Evolutionary conservation across 768 basidiomycete genomes (phyloP), one percentile per base, ranked within the genome.

Genomic region (Obba rivulosa): DNA sequence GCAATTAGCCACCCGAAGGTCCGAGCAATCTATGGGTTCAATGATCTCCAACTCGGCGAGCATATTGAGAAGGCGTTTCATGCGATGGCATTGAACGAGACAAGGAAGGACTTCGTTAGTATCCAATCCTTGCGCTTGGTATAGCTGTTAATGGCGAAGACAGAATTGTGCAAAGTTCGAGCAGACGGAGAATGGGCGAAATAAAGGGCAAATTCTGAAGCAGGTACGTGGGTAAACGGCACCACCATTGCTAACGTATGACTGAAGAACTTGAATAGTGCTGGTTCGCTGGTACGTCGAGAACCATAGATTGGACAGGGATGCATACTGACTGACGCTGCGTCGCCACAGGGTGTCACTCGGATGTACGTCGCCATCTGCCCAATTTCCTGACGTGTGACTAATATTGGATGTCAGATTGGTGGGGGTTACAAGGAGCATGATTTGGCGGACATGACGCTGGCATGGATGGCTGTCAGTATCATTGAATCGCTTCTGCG

Each of bases 341-440:
- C 21, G 20, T 20, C 9, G 17, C 24, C 41, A 7, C 13, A 56
- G 57, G 53, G n/a, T 62, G 46, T 55, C 70, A 69, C 43, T 57
- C 61, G 13, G 68, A 68, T 46, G 67, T 67, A 49, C 37, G 60
- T 25, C 41, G 61, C 59, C 42, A 11, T 55, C 51, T 28, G 51
- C 47, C 43, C 34, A n/a, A 0, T 10, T 8, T 9, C n/a, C 24
- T n/a, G 23, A 5, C 4, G 36, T 16, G 14, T 9, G 18, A 18
- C 17, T n/a, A 24, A 1, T 18, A n/a, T 43, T 14, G 41, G 38
- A 11, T 17, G 25, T 24, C 35, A 87, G 85, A 75, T 83, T 40
- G 85, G 85, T 14, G 86, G 86, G 22, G 85, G 86, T 34, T 87
- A 79, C 62, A 59, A 70, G 23, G 69, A 78, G 38, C 85, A 85